Percentiles rank a stretch among this genome's conserved stretches.
Conservation (phyloP, 2,329 filamentous ascomycete genomes). For the Fusarium agapanthi region DNA sequence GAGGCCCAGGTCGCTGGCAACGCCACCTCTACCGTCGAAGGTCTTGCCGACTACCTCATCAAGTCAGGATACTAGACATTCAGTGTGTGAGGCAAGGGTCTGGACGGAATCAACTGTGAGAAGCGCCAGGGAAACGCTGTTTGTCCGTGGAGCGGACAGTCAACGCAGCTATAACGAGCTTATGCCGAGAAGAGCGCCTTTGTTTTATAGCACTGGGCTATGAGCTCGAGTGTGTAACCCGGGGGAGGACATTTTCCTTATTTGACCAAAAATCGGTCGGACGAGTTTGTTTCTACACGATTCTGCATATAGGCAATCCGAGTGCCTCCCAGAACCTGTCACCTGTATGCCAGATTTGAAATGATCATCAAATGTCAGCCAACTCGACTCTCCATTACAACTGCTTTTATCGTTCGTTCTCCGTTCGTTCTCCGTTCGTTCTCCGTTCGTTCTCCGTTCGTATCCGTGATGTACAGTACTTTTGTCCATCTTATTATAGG, state of each 20-base stretch:
- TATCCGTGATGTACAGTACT: slow-evolving; percentile 14
- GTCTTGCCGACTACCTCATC: slow-evolving; percentile 87
- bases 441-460: slow-evolving; percentile 14
- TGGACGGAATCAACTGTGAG: slow-evolving; percentile 10
- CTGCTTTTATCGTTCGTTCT: slow-evolving; percentile 8
- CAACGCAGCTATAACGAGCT: slow-evolving; percentile 32
- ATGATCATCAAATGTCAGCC: neutral
- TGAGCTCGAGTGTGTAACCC: slow-evolving; percentile 30
- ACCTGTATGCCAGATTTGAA: neutral
- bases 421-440: no score
- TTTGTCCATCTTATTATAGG: slow-evolving; percentile 13
- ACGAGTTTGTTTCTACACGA: slow-evolving; percentile 39
- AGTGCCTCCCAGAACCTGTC: slow-evolving; percentile 30
- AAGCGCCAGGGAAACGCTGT: slow-evolving; percentile 25
- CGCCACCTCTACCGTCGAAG: slow-evolving; percentile 80
- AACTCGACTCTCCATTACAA: slow-evolving; percentile 8
- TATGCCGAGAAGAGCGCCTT: slow-evolving; percentile 37
- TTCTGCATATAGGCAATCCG: slow-evolving; percentile 44
- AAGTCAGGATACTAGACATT: slow-evolving; percentile 74
- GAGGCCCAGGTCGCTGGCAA: slow-evolving; percentile 78
- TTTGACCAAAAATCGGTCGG: slow-evolving; percentile 34
- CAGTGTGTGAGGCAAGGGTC: neutral
- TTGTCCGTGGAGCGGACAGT: slow-evolving; percentile 29
- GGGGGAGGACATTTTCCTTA: slow-evolving; percentile 35
- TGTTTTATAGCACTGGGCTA: slow-evolving; percentile 37